Evolutionary conservation across 2,329 filamentous ascomycete genomes (phyloP), one percentile per base, ranked within the genome.

Genomic region (Talaromyces funiculosus): DNA sequence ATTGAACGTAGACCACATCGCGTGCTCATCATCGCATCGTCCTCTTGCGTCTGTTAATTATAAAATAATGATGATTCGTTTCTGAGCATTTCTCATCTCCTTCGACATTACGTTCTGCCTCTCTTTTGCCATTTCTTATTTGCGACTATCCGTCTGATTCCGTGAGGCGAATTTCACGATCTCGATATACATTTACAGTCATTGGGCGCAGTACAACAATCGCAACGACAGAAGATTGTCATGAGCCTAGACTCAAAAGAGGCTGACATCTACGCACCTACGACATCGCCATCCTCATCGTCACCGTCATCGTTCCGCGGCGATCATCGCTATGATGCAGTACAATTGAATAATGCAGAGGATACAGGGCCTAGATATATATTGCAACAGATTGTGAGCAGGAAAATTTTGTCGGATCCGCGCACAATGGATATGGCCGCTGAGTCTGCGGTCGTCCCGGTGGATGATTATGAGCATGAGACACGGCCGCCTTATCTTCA

Each of bases 401-500:
- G 37, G 14, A 47, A 20, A 40, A 54, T 18, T 14, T 37, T 26
- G 31, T 51, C 18, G 22, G 57, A 31, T 7, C 18, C 26, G 40
- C 49, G 29, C 47, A 54, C 37, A 31, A 60, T 60, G 57, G 57
- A 60, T 4, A 29, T 60, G 26, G 49, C 57, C 26, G 49, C 57
- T 16, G 38, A 54, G 20, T 45, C 49, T 9, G 49, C 38, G 60
- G 31, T 51, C 18, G 42, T 26, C 7, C 22, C 35, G 9, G 64
- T 67, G 58, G 68, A 74, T 65, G 72, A 77, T 69, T 77, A 77
- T 64, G 82, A 84, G 63, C 72, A 80, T 63, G 82, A 85, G 72
- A 78, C 76, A 66, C 82, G 86, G 65, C 84, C 85, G 65, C 84
- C 84, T 60, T 86, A 86, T 71, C 69, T 86, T 67, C 83, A 88